Base-by-base conservation (phyloP, 441 rosid species). In the Raphanus hybrid region DNA sequence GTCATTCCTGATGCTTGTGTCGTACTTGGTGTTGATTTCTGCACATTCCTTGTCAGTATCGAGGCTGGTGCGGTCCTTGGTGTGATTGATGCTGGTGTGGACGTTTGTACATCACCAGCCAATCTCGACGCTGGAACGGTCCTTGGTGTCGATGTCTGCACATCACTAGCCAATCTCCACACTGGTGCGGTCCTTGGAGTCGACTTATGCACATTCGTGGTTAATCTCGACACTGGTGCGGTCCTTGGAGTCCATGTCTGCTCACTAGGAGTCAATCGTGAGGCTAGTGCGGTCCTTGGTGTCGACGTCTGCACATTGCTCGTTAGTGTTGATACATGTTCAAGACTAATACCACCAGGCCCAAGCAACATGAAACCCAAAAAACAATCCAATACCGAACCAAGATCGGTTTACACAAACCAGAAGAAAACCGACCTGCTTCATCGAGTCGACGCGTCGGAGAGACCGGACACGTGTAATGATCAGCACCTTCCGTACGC, bases 11-110 rank as follows among this genome's bases (percentile, higher is more conserved):
- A 55, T 5, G 11, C 27, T 29, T 4, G 5, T 5, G 34, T 3
- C 5, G 34, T 29, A 29, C 34, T 29, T 3, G 34, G 5, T 29
- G 34, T 55, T 3, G 26, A 54, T 2, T 23, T 15, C 59, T 54
- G 59, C 23, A 7, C 59, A 54, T 70, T 57, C 15, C 63, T 23
- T 1, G 34, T 77, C 2, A 82, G 69, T 35, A 70, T n/a, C 10
- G 87, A 88, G 57, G 82, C 86, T 26, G 86, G 82, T 52, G 87
- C 85, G 12, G 45, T 41, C 45, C 45, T 41, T 41, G 11, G 45
- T 8, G 12, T 39, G 3, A 35, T 5, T 35, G 39, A 35, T 35
- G 39, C 39, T 37, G 41, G 41, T 8, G 12, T 39, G 3, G 12
- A 39, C 45, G 45, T 9, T 3, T 39, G 45, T 3, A 8, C 45